phyloP scores from a whole-genome alignment of 1,139 yeast genomes.

The Diutina catenulata region DNA sequence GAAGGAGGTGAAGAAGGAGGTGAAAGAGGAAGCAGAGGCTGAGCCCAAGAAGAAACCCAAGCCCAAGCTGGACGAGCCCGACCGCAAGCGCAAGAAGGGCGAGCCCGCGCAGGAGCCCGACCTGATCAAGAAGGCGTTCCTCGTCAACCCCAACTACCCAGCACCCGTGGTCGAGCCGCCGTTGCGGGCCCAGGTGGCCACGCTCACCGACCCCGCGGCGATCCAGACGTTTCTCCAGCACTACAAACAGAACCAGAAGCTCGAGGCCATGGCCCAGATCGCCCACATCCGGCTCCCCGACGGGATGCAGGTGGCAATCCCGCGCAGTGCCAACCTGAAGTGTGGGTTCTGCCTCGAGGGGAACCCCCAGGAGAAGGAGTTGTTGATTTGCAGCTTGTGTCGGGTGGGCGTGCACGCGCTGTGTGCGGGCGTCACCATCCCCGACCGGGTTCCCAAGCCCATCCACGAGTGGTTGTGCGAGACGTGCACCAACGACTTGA shows the following conservation, averaged over 20 bases:
- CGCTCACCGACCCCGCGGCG: background rate
- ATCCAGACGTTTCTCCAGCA: conserved; percentile 10
- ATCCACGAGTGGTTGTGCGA: conserved; percentile 68
- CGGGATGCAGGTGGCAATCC: background rate
- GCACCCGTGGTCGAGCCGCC: conserved; percentile 8
- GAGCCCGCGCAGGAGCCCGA: conserved; percentile 1
- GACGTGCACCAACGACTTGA: conserved; percentile 59
- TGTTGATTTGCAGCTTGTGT: conserved; percentile 54
- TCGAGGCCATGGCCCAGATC: background rate
- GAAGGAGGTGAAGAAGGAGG: background rate
- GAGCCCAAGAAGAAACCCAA: conserved; percentile 5
- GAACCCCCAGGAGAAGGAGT: conserved; percentile 13
- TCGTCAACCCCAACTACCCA: conserved; percentile 13
- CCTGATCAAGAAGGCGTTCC: conserved; percentile 7
- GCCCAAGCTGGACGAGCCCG: background rate
- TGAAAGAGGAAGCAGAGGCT: conserved; percentile 6
- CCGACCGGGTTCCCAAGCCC: conserved; percentile 14
- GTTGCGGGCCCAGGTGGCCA: background rate
- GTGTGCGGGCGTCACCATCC: conserved; percentile 49
- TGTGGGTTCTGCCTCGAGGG: background rate
- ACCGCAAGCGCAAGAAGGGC: conserved; percentile 7
- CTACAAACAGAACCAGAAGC: conserved; percentile 8
- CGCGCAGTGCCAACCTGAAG: background rate
- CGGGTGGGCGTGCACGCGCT: conserved; percentile 58
- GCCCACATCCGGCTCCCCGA: background rate